Evolutionary conservation across 1,284 basidiomycete genomes (phyloP).

Genomic region (Naganishia cerealis): DNA sequence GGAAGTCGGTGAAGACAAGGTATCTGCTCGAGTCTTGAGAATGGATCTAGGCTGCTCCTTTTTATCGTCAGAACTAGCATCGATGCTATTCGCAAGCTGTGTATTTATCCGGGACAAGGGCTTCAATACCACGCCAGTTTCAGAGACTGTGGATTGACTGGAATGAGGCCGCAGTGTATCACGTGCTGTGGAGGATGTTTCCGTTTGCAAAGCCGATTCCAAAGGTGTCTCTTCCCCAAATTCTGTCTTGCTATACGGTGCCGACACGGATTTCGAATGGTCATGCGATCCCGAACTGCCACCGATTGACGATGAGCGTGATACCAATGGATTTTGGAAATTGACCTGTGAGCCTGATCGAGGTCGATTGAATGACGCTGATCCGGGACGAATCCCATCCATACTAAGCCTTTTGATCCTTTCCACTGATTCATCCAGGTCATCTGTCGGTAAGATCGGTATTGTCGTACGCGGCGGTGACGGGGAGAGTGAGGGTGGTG

Average conservation of each 20-base stretch:
- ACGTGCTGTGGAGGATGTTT: background rate
- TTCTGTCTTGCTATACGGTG: background rate
- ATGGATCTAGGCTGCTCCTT: constrained; percentile 16
- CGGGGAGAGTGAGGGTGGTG: constrained; percentile 41
- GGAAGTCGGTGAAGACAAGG: constrained; percentile 5
- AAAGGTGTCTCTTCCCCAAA: background rate
- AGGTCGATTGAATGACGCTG: background rate
- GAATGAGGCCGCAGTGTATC: background rate
- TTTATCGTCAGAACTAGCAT: background rate
- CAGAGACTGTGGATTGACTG: background rate
- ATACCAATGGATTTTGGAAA: constrained; percentile 23
- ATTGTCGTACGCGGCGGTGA: constrained; percentile 38
- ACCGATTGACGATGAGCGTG: background rate
- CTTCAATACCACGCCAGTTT: background rate
- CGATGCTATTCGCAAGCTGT: background rate
- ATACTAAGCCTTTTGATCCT: constrained; percentile 47
- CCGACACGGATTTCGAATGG: background rate
- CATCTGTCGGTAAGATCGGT: constrained; percentile 47
- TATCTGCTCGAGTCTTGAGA: constrained; percentile 17
- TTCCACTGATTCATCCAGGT: constrained; percentile 49
- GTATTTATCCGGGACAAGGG: constrained; percentile 36
- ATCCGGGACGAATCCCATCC: constrained; percentile 36
- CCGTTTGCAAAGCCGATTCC: background rate
- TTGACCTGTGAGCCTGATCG: constrained; percentile 30
- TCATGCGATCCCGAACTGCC: constrained; percentile 10